Conservation (phyloP, 352 stramenopile species). For the Globisporangium acanthophoron region DNA sequence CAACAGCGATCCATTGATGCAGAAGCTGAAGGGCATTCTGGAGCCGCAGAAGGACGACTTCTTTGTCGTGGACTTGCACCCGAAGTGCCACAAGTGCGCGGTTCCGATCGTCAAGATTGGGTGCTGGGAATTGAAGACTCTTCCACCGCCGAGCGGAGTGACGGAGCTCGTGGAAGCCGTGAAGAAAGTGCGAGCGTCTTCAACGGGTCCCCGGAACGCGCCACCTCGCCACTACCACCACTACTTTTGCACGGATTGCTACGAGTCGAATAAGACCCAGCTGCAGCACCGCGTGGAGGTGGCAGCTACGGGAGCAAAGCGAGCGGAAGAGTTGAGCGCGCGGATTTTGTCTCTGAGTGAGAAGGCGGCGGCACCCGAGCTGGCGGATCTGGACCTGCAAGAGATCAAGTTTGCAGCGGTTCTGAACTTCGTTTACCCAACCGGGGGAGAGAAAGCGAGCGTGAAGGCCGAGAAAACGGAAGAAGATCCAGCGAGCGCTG, state of each 20-base stretch:
- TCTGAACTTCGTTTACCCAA: slow-evolving; percentile 53
- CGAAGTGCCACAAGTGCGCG: slow-evolving; percentile 85
- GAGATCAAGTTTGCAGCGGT: slow-evolving; percentile 72
- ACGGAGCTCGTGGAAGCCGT: slow-evolving; percentile 73
- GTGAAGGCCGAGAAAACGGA: slow-evolving; percentile 16
- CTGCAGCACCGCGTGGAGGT: slow-evolving; percentile 70
- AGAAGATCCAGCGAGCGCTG: background rate
- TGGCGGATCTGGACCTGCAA: slow-evolving; percentile 71
- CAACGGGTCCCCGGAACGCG: slow-evolving; percentile 52
- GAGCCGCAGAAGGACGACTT: slow-evolving; percentile 99
- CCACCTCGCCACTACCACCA: slow-evolving; percentile 80
- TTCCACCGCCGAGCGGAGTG: slow-evolving; percentile 51
- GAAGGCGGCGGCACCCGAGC: slow-evolving; percentile 44
- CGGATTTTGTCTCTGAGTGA: slow-evolving; percentile 59
- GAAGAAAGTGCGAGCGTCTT: slow-evolving; percentile 70
- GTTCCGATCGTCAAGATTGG: slow-evolving; percentile 77
- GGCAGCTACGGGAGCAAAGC: slow-evolving; percentile 54
- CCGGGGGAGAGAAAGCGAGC: slow-evolving; percentile 15
- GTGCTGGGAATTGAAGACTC: slow-evolving; percentile 83
- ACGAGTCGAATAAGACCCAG: slow-evolving; percentile 72
- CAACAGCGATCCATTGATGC: slow-evolving; percentile 94
- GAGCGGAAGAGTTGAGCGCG: slow-evolving; percentile 57
- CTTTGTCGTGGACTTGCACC: slow-evolving; percentile 95
- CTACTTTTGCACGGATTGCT: slow-evolving; percentile 69
- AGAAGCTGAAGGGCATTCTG: slow-evolving; percentile 96